Percentiles rank a stretch among this genome's conserved stretches.
Conservation (phyloP, 805 yeast genomes). For the Pichia heedii region DNA sequence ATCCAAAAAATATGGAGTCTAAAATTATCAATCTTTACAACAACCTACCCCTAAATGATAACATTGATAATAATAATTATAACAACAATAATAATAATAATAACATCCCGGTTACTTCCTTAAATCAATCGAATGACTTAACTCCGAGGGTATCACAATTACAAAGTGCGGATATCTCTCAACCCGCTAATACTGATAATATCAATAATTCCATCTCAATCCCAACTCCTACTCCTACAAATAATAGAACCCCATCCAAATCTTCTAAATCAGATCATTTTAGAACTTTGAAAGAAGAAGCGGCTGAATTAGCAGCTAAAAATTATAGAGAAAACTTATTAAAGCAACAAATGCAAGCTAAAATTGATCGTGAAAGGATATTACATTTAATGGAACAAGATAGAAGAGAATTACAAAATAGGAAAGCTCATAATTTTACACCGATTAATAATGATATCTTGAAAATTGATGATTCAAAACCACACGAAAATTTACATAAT, state of each 20-base stretch:
- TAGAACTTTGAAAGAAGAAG: slow-evolving; percentile 30
- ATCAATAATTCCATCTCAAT: neutral
- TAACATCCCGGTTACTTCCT: neutral
- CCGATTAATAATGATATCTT: neutral
- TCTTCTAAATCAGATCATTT: neutral
- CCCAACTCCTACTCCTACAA: neutral
- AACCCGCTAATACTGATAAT: neutral
- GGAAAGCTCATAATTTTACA: slow-evolving; percentile 1
- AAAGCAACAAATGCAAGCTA: slow-evolving; percentile 29
- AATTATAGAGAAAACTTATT: slow-evolving; percentile 31
- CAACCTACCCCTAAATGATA: neutral
- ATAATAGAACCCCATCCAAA: neutral
- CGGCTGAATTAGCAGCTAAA: slow-evolving; percentile 31
- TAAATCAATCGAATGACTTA: neutral
- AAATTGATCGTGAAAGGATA: slow-evolving; percentile 48
- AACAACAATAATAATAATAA: neutral
- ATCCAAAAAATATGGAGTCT: slow-evolving; percentile 20
- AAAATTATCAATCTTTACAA: slow-evolving; percentile 10
- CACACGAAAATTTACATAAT: slow-evolving; percentile 20
- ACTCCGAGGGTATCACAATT: too few species aligned
- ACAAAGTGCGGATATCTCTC: too few species aligned
- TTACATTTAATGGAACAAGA: slow-evolving; percentile 45
- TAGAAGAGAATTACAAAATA: slow-evolving; percentile 20
- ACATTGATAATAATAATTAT: neutral
- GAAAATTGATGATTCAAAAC: slow-evolving; percentile 5